These are phyloP conservation scores for Ulmus americana DNA, from an alignment of 331 rosid species.

Conservation along the genomic window DNA sequence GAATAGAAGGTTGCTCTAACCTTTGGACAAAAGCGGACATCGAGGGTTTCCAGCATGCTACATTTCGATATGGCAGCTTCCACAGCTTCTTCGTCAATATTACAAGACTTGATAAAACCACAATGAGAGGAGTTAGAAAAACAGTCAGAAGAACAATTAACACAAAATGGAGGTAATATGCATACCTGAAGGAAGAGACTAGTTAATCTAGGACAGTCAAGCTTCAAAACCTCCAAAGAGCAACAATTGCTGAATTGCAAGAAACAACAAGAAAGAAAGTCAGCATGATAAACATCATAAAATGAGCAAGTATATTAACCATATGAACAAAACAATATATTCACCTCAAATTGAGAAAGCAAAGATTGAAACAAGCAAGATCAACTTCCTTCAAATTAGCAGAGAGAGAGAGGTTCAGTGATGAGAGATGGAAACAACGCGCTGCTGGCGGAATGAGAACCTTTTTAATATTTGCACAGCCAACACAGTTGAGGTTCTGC, in stretches of 20 bases:
- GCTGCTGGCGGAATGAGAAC: conserved; percentile 83
- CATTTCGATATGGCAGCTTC: conserved; percentile 84
- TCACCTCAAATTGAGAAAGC: conserved; percentile 88
- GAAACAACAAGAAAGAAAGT: conserved; percentile 1
- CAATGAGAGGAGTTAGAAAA: not conserved
- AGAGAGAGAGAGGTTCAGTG: conserved; percentile 79
- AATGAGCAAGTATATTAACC: not conserved
- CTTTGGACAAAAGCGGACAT: conserved; percentile 92
- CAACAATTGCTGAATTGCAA: conserved; percentile 60
- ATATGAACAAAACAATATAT: conserved; percentile 6
- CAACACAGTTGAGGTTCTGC: conserved; percentile 87
- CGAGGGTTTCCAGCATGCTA: conserved; percentile 85
- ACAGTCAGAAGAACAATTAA: no score
- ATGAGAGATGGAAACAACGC: conserved; percentile 58
- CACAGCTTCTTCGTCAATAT: conserved; percentile 67
- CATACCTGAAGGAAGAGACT: conserved; percentile 90
- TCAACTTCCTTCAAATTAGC: conserved; percentile 81
- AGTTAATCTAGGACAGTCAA: conserved; percentile 74
- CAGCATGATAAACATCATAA: conserved; percentile 21
- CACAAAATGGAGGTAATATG: conserved; percentile 6
- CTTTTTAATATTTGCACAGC: conserved; percentile 84
- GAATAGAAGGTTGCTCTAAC: conserved; percentile 28
- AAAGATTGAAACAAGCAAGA: conserved; percentile 78
- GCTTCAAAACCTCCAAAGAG: conserved; percentile 77
- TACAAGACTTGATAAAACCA: conserved; percentile 62